Percentiles rank a stretch among this genome's conserved stretches.
phyloP scores from a whole-genome alignment of 1,284 basidiomycete species.

The Porogramme epimiltina region DNA sequence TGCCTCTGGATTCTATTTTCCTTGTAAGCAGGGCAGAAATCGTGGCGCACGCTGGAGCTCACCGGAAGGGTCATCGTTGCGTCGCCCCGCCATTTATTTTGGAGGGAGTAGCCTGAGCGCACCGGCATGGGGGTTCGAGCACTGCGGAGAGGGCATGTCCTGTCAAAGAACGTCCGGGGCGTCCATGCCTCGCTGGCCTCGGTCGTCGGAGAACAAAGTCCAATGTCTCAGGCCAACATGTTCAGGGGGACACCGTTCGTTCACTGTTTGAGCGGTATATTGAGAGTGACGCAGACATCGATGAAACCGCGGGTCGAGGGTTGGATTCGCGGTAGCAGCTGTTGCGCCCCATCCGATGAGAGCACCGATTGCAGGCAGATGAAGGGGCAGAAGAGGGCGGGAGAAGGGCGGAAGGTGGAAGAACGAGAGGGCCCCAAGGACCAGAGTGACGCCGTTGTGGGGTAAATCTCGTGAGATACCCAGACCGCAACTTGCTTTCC shows the following conservation, averaged over 20 bases:
- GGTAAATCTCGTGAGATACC: slow-evolving; percentile 12
- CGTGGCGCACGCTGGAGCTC: background rate
- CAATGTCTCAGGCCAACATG: background rate
- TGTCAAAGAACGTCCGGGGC: background rate
- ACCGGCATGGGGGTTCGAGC: background rate
- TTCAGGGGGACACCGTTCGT: background rate
- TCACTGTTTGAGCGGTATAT: background rate
- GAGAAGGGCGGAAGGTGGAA: slow-evolving; percentile 9
- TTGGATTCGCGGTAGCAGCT: slow-evolving; percentile 7
- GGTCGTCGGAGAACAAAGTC: too few species aligned
- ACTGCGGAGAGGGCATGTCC: background rate
- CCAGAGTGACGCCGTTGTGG: slow-evolving; percentile 5
- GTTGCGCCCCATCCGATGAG: slow-evolving; percentile 14
- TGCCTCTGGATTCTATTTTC: background rate
- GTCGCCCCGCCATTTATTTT: background rate
- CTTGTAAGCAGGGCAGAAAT: background rate
- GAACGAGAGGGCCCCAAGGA: slow-evolving; percentile 2
- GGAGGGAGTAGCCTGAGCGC: background rate
- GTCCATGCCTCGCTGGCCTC: background rate
- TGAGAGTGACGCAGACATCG: slow-evolving; percentile 11
- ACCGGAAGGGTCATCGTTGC: background rate
- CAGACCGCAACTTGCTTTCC: slow-evolving; percentile 13
- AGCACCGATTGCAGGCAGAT: slow-evolving; percentile 11
- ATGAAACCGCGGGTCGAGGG: slow-evolving; percentile 3
- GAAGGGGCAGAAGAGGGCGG: slow-evolving; percentile 10